Evolutionary conservation across 805 yeast species (phyloP).

Genomic region (Nakazawaea siamensis): DNA sequence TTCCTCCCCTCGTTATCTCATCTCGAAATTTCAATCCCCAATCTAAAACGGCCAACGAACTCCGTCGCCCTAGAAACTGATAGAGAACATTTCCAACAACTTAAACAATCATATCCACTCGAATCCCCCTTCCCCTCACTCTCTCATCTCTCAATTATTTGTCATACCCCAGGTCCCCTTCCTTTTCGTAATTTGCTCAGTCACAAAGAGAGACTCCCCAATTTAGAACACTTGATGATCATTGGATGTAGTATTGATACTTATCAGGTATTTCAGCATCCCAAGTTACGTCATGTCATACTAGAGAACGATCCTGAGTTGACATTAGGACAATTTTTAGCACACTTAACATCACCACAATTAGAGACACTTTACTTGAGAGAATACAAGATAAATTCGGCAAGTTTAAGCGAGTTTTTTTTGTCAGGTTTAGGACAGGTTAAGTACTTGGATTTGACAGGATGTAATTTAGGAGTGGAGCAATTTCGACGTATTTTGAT

Average conservation of each 20-base stretch:
- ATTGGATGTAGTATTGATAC: slow-evolving; percentile 3
- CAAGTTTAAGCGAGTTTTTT: background rate
- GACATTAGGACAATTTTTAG: background rate
- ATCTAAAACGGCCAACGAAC: background rate
- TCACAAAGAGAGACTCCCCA: slow-evolving; percentile 1
- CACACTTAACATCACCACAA: background rate
- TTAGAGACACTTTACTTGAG: slow-evolving; percentile 4
- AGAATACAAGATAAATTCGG: background rate
- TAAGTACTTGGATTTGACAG: slow-evolving; percentile 5
- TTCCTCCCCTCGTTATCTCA: background rate
- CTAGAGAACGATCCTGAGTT: slow-evolving; percentile 3
- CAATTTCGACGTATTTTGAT: slow-evolving; percentile 1
- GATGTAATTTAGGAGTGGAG: background rate
- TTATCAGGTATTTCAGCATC: background rate
- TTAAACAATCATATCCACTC: too few species aligned
- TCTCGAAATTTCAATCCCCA: slow-evolving; percentile 2
- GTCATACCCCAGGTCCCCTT: too few species aligned
- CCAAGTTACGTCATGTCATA: background rate
- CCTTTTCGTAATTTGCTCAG: background rate
- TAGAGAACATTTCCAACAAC: background rate
- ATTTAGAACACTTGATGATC: background rate
- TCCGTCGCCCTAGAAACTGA: background rate
- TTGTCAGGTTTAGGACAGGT: background rate
- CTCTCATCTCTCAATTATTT: background rate
- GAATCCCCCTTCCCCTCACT: too few species aligned